Conservation (phyloP, 176 grass and related monocot genomes). For the Avena sativa region DNA sequence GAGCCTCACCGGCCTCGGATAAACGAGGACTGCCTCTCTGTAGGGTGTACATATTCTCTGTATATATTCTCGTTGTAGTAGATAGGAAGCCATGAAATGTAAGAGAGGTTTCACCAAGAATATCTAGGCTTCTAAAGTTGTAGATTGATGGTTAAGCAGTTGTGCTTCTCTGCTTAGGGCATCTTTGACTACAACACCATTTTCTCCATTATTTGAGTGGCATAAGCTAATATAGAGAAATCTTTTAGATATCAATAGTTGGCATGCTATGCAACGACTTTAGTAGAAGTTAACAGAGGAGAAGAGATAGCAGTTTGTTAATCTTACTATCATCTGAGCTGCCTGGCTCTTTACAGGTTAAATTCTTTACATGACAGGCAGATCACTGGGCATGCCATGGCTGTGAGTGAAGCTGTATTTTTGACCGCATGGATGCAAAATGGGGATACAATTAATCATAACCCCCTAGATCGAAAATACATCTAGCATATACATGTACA, state of each 20-base stretch:
- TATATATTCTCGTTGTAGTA: slow-evolving; percentile 24
- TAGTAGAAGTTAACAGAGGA: not conserved
- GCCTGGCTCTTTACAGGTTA: slow-evolving; percentile 43
- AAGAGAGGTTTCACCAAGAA: not conserved
- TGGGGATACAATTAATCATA: slow-evolving; percentile 2
- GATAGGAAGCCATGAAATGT: slow-evolving; percentile 5
- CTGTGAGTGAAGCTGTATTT: slow-evolving; percentile 28
- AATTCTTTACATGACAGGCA: slow-evolving; percentile 32
- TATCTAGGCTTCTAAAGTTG: slow-evolving; percentile 1
- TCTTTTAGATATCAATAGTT: not conserved
- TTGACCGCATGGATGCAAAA: slow-evolving; percentile 6
- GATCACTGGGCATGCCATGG: slow-evolving; percentile 10
- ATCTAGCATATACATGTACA: slow-evolving; percentile 65
- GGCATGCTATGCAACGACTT: not conserved
- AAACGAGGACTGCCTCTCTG: not conserved
- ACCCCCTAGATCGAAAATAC: slow-evolving; percentile 37
- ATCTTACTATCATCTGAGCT: slow-evolving; percentile 45
- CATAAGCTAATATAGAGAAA: not conserved
- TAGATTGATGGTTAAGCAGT: slow-evolving; percentile 8
- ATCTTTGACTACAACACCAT: not conserved
- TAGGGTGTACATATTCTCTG: not conserved
- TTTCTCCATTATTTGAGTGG: slow-evolving; percentile 5
- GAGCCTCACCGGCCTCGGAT: not conserved
- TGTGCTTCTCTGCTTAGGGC: not conserved
- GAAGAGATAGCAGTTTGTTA: slow-evolving; percentile 24